phyloP scores from a whole-genome alignment of 2,329 filamentous ascomycete genomes.

The Aspergillus unguis region DNA sequence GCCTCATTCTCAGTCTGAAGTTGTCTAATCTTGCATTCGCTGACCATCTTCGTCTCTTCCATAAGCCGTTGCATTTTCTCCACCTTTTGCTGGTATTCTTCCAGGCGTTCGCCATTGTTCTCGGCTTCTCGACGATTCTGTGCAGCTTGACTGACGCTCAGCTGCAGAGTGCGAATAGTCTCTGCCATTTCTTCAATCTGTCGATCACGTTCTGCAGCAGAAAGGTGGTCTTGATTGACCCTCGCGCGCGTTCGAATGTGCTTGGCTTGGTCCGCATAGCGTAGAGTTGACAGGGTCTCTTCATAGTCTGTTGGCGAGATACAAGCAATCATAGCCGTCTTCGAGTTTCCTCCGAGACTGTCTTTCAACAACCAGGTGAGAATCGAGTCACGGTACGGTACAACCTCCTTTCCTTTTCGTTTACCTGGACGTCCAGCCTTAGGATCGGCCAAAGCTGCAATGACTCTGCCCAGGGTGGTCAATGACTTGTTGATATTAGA shows the following conservation, averaged over 20 bases:
- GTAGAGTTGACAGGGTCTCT: constrained; percentile 90
- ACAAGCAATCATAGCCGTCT: constrained; percentile 98
- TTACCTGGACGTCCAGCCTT: constrained; percentile 57
- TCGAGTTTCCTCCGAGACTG: constrained; percentile 91
- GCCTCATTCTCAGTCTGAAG: constrained; percentile 89
- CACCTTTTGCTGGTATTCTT: constrained; percentile 92
- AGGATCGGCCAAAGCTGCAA: constrained; percentile 78
- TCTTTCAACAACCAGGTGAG: constrained; percentile 88
- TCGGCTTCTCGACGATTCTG: constrained; percentile 70
- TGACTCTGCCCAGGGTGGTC: constrained; percentile 91
- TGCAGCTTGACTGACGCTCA: constrained; percentile 63
- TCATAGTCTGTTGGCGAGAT: constrained; percentile 96
- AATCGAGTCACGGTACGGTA: constrained; percentile 90
- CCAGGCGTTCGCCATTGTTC: constrained; percentile 76
- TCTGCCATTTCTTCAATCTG: constrained; percentile 94
- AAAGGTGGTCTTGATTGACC: constrained; percentile 93
- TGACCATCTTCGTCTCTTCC: constrained; percentile 87
- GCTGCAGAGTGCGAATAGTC: constrained; percentile 81
- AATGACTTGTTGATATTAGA: constrained; percentile 99
- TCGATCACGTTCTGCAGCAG: constrained; percentile 86
- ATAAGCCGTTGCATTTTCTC: constrained; percentile 88
- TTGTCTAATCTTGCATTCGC: constrained; percentile 89
- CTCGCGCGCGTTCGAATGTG: constrained; percentile 90
- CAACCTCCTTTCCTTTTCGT: constrained; percentile 66
- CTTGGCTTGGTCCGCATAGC: constrained; percentile 97